phyloP scores from a whole-genome alignment of 2,329 filamentous ascomycete species.

The Diaporthe capsici region DNA sequence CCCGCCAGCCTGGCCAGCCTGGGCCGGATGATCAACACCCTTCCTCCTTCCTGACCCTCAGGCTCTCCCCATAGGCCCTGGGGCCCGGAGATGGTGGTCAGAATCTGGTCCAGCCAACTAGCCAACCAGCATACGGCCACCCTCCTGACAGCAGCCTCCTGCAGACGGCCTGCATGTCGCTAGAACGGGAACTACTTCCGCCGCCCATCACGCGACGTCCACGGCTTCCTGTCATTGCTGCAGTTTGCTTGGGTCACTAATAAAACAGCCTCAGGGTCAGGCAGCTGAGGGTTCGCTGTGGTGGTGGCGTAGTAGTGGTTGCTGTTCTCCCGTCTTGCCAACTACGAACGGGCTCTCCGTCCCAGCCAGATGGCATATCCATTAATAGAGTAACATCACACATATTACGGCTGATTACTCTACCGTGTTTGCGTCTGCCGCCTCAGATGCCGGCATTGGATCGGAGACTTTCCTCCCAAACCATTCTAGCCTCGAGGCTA shows the following conservation, averaged over 20 bases:
- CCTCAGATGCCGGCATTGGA: constrained; percentile 25
- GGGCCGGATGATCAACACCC: constrained; percentile 23
- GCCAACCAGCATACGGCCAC: constrained; percentile 8
- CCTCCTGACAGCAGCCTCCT: constrained; percentile 38
- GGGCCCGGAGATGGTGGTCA: constrained; percentile 6
- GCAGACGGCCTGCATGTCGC: constrained; percentile 33
- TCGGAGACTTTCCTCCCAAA: constrained; percentile 25
- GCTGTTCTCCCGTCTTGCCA: background rate
- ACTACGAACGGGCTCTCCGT: background rate
- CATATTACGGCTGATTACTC: constrained; percentile 6
- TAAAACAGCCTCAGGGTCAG: background rate
- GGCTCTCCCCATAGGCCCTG: background rate
- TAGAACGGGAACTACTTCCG: constrained; percentile 18
- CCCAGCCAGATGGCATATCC: background rate
- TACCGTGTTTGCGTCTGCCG: constrained; percentile 29
- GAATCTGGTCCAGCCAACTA: background rate
- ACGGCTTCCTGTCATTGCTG: background rate
- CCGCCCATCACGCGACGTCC: background rate
- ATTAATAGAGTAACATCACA: constrained; percentile 13
- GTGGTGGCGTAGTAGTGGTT: background rate
- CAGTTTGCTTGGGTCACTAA: background rate
- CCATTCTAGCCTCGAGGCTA: constrained; percentile 25
- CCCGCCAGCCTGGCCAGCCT: constrained; percentile 15
- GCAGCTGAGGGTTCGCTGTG: background rate
- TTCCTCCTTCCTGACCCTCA: background rate